These are phyloP conservation scores for Zygosaccharomyces sapae DNA, from an alignment of 1,139 yeast species.

Conservation along the genomic window DNA sequence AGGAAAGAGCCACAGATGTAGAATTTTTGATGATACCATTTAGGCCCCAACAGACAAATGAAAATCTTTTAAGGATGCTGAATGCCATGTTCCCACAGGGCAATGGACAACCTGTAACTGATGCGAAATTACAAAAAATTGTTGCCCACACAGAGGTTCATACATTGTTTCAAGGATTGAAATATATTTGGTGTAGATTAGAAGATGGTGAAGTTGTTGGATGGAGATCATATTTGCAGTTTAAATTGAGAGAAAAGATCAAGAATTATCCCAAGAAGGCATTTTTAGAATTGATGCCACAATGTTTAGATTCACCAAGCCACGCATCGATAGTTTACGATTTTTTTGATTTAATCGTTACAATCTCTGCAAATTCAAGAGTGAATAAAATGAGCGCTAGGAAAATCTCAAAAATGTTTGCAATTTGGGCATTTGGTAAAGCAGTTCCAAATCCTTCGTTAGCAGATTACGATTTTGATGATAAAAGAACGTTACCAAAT, in stretches of 20 bases:
- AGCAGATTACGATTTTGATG: slow-evolving; percentile 23
- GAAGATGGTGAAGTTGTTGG: slow-evolving; percentile 80
- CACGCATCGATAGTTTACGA: slow-evolving; percentile 89
- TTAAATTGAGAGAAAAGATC: slow-evolving; percentile 60
- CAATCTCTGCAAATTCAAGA: slow-evolving; percentile 76
- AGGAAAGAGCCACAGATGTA: slow-evolving; percentile 47
- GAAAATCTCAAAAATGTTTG: slow-evolving; percentile 75
- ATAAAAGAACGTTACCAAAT: slow-evolving; percentile 16
- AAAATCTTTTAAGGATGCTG: slow-evolving; percentile 50
- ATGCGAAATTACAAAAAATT: slow-evolving; percentile 39
- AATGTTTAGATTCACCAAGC: slow-evolving; percentile 73
- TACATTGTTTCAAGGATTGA: slow-evolving; percentile 67
- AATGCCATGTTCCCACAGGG: slow-evolving; percentile 53
- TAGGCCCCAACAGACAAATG: slow-evolving; percentile 59
- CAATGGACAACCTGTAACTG: slow-evolving; percentile 41
- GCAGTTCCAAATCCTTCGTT: slow-evolving; percentile 23
- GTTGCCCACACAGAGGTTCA: slow-evolving; percentile 54
- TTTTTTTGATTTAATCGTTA: slow-evolving; percentile 73
- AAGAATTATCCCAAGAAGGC: slow-evolving; percentile 66
- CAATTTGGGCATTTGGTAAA: slow-evolving; percentile 77
- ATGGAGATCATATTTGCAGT: slow-evolving; percentile 77
- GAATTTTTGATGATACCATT: slow-evolving; percentile 68
- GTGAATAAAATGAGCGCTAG: slow-evolving; percentile 76
- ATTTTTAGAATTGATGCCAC: slow-evolving; percentile 76
- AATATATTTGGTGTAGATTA: slow-evolving; percentile 81